Percentiles rank a stretch among this genome's conserved stretches.
phyloP scores from a whole-genome alignment of 345 rosid species.

The Ceriops tagal region DNA sequence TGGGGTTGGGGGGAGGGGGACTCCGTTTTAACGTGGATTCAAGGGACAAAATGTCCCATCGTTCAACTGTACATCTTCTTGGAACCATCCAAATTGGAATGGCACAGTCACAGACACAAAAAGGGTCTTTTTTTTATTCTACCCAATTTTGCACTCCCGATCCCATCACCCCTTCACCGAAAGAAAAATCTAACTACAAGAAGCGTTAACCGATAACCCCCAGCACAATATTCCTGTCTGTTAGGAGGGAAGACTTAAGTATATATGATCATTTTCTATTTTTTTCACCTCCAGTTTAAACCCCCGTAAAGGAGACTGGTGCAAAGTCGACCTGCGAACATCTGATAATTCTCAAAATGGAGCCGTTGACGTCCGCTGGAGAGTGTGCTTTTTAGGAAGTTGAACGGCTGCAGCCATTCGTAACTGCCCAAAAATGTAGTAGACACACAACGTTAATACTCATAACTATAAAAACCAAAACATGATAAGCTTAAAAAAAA shows the following conservation, averaged over 20 bases:
- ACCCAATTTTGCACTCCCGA: neutral
- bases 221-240: no score
- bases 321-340: neutral
- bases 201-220: neutral
- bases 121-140: no score
- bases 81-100: no score
- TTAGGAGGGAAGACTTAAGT: no score
- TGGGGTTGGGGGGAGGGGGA: no score
- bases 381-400: constrained; percentile 42
- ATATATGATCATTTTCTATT: neutral
- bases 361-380: constrained; percentile 60
- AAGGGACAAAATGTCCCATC: no score
- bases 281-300: neutral
- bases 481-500: neutral
- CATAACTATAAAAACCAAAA: neutral
- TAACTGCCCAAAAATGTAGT: constrained; percentile 35
- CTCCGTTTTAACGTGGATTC: no score
- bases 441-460: constrained; percentile 2
- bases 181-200: no score
- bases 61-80: no score
- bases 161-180: neutral
- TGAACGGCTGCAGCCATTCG: constrained; percentile 42
- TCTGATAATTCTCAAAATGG: constrained; percentile 56
- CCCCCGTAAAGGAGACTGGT: neutral
- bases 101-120: no score